Base-by-base conservation (phyloP, 441 rosid genomes). In the Melastoma candidum region DNA sequence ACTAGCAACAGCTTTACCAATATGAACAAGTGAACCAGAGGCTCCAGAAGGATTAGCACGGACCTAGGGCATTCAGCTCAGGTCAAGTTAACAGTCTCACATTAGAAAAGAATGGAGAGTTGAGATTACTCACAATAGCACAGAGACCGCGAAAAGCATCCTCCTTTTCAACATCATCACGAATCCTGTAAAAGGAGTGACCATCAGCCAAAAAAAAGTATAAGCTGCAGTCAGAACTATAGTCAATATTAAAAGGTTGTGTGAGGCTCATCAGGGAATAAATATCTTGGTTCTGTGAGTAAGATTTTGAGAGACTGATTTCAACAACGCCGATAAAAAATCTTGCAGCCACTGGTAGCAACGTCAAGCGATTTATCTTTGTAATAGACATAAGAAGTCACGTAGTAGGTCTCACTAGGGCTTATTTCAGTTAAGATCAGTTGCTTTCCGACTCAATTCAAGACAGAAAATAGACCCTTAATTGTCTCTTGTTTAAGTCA, bases 141-240 rank as follows among this genome's bases (percentile, higher is more conserved):
- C 97, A 94, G 51, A 94, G 77, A 65, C 99, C 99, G 58, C 84
- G 76, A 68, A 94, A 94, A 12, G 99, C 97, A 75, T 94, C 99
- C 69, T 94, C 99, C 73, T 94, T 94, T 74, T 90, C 99, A 63
- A 76, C 66, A 70, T 87, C 99, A 82, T 94, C 99, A 22, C 85
- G 92, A 68, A 90, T 85, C 78, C 99, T 94, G 77, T 54, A 63
- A 45, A 24, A 53, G 41, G 41, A 36, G 41, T 36, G 49, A 55
- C 12, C 25, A 58, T 53, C 50, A 44, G 55, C 36, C 11, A 63
- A 43, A 63, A 48, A 49, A 60, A 44, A 44, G 43, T 22, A 46
- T 43, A 46, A 27, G 12, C 32, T 2, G 54, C 62, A 12, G 13
- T 47, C 11, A 52, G 48, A 51, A 24, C 7, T 50, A 59, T 27